Base-by-base conservation (phyloP, 139 green algal genomes). In the Coccomyxa sp. region DNA sequence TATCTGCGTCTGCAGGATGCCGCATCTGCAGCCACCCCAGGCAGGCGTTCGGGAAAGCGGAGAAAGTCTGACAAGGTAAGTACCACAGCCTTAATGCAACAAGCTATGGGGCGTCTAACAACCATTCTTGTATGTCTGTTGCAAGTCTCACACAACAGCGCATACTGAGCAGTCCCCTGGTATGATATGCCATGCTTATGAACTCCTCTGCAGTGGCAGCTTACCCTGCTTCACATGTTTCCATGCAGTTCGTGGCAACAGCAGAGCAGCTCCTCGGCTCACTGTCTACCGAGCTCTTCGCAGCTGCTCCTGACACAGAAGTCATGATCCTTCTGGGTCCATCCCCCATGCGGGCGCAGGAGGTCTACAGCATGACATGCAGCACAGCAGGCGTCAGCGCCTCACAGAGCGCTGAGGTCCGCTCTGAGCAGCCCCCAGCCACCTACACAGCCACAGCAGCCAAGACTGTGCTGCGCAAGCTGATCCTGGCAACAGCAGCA, bases 211-310 rank as follows among this genome's bases (percentile, higher is more conserved):
- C 9, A 39, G 18, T 10, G 40, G n/a, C n/a, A n/a, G n/a, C n/a
- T n/a, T n/a, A n/a, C n/a, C n/a, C n/a, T n/a, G n/a, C n/a, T n/a
- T n/a, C n/a, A n/a, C n/a, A n/a, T n/a, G n/a, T n/a, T n/a, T n/a
- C n/a, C 16, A 39, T 80, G 76, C 76, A 80, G 76, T 75, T 80
- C 14, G 39, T 75, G 64, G 36, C 64, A 1, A n/a, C 37, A 24
- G 76, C 39, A 12, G 12, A 68, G 16, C 14, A 10, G 7, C 64
- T 80, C 22, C n/a, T 75, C 31, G n/a, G n/a, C 14, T 31, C 9
- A n/a, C 24, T 80, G 14, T 38, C 29, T 34, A 2, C 27, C 7
- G n/a, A 75, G 8, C n/a, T 80, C 12, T 75, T 75, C 38, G 39
- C 5, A 5, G 16, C 36, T 9, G 9, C 68, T n/a, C 76, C 34